Evolutionary conservation across 257 asterid genomes (phyloP).

Genomic region (Primulina eburnea): DNA sequence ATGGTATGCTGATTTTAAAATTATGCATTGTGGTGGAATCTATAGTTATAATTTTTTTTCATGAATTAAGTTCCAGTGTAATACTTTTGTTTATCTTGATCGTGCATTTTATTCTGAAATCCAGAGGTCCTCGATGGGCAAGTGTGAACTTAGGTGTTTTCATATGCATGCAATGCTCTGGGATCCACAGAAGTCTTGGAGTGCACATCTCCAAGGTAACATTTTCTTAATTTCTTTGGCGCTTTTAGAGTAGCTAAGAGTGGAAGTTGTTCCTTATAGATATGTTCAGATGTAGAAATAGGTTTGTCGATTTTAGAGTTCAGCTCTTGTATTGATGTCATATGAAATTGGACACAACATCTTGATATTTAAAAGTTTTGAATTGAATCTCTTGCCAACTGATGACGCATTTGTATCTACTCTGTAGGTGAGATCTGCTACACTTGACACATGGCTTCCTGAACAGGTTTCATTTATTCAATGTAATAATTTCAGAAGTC

Average conservation of each 20-base stretch:
- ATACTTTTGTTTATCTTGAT: not conserved
- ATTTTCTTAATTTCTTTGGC: constrained; percentile 12
- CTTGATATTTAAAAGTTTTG: not conserved
- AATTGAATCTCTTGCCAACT: not conserved
- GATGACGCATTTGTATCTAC: not conserved
- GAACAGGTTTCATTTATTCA: constrained; percentile 98
- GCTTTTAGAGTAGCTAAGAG: not conserved
- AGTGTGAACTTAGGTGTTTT: constrained; percentile 98
- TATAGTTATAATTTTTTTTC: not conserved
- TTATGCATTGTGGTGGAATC: constrained; percentile 9
- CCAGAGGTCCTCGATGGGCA: constrained; percentile 99
- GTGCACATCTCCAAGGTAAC: constrained; percentile 98
- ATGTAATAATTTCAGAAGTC: constrained; percentile 48
- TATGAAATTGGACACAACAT: not conserved
- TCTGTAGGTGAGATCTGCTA: constrained; percentile 93
- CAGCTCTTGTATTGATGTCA: not conserved
- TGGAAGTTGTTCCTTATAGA: not conserved
- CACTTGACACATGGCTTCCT: constrained; percentile 99
- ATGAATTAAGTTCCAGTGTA: constrained; percentile 10
- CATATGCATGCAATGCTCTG: constrained; percentile 98
- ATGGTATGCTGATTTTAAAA: not conserved
- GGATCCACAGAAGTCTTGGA: constrained; percentile 99
- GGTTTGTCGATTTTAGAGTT: not conserved
- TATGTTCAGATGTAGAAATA: constrained; percentile 7
- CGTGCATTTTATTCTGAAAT: constrained; percentile 12